These are phyloP conservation scores for Backusella morwellensis DNA, from an alignment of 192 early-diverging fungal genomes.

Conservation along the genomic window DNA sequence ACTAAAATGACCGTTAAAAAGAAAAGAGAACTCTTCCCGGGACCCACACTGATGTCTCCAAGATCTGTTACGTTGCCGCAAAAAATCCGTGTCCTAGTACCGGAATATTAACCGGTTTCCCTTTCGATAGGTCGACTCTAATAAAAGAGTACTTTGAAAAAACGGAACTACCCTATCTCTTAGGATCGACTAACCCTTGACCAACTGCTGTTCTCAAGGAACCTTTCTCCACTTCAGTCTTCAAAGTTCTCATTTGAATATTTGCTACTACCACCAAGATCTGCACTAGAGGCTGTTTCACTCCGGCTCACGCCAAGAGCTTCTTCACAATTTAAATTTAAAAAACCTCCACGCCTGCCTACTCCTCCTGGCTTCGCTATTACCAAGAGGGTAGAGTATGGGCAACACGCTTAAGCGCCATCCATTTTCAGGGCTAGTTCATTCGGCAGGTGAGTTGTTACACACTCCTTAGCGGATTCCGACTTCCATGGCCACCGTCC, in stretches of 20 bases:
- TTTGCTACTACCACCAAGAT: constrained; percentile 82
- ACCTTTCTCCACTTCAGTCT: constrained; percentile 84
- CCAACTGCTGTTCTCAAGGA: constrained; percentile 72
- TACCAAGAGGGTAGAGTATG: constrained; percentile 63
- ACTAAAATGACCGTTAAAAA: constrained; percentile 52
- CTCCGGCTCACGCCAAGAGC: constrained; percentile 58
- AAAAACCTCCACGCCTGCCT: constrained; percentile 62
- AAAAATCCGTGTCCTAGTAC: constrained; percentile 66
- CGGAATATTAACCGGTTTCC: constrained; percentile 80
- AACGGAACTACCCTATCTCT: constrained; percentile 40
- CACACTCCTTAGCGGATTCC: constrained; percentile 79
- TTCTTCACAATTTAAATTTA: constrained; percentile 38
- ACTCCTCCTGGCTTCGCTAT: constrained; percentile 60
- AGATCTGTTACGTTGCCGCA: constrained; percentile 68
- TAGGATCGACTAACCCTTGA: constrained; percentile 80
- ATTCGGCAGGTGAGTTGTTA: constrained; percentile 63
- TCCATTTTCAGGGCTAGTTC: constrained; percentile 75
- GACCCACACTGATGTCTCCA: constrained; percentile 62
- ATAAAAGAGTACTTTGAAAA: constrained; percentile 17
- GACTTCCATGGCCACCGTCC: constrained; percentile 85
- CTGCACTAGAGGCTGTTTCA: constrained; percentile 71
- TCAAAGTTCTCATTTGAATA: constrained; percentile 83
- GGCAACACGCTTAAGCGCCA: constrained; percentile 76
- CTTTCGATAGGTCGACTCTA: constrained; percentile 59
- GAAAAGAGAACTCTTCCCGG: constrained; percentile 76